Evolutionary conservation across 2,329 filamentous ascomycete genomes (phyloP).

Genomic region (Elsinoe arachidis): DNA sequence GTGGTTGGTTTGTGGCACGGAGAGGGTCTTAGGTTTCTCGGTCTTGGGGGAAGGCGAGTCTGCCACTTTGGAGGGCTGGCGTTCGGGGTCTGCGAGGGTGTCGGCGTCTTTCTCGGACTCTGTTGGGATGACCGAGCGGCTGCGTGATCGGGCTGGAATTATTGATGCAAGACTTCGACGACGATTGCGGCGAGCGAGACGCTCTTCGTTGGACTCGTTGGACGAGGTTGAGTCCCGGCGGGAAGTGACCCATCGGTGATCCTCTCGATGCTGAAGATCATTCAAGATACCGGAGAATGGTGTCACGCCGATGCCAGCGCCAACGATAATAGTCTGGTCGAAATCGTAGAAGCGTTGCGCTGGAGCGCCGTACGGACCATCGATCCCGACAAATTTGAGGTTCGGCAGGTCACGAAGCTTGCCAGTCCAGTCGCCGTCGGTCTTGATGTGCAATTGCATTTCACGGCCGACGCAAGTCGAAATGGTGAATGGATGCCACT

Average conservation of each 20-base stretch:
- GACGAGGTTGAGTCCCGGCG: not conserved
- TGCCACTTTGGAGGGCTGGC: not conserved
- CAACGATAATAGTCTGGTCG: conserved; percentile 47
- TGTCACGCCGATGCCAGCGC: conserved; percentile 50
- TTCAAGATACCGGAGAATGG: conserved; percentile 50
- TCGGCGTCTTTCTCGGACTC: not conserved
- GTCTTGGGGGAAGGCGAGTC: not conserved
- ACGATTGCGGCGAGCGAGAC: not conserved
- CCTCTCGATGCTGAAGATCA: conserved; percentile 38
- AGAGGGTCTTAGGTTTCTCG: not conserved
- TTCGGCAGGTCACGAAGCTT: conserved; percentile 34
- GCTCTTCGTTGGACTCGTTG: conserved; percentile 2
- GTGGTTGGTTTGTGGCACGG: not conserved
- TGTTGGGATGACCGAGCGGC: not conserved
- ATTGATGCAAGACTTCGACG: not conserved
- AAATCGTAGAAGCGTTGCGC: conserved; percentile 53
- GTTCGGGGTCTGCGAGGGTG: not conserved
- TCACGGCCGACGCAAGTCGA: conserved; percentile 46
- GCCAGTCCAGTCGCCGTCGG: conserved; percentile 49
- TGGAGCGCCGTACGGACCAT: conserved; percentile 51
- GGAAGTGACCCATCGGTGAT: conserved; percentile 15
- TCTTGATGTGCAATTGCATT: conserved; percentile 51
- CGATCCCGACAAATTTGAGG: conserved; percentile 40
- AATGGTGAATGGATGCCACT: conserved; percentile 54
- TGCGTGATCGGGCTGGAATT: not conserved